Conservation (phyloP, 176 grass and related monocot species). For the Bonia amplexicaulis region DNA sequence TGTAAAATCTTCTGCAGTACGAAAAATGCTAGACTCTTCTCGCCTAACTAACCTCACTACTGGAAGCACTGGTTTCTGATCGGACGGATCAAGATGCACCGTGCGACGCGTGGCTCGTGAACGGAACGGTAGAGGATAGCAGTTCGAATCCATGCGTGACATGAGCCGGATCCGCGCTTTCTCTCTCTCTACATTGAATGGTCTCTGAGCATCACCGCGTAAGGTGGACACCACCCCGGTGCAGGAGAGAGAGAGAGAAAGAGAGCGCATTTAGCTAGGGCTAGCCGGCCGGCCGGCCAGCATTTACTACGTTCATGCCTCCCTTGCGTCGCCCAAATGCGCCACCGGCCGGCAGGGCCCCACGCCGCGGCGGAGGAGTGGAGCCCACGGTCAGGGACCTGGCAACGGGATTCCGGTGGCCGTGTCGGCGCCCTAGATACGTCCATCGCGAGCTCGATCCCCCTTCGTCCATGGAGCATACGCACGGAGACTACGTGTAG, state of each 20-base stretch:
- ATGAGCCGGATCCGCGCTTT: conserved; percentile 39
- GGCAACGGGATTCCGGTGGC: conserved; percentile 28
- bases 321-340: conserved; percentile 35
- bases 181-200: conserved; percentile 41
- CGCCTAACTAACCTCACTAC: not conserved
- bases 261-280: too few species aligned
- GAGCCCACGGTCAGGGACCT: not conserved
- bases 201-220: conserved; percentile 51
- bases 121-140: not conserved
- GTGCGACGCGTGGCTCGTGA: not conserved
- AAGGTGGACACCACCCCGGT: conserved; percentile 29
- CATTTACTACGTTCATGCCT: conserved; percentile 61
- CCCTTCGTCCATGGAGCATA: not conserved
- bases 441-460: not conserved
- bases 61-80: not conserved
- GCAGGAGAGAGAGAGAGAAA: not conserved
- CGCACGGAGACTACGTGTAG: not conserved
- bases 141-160: not conserved
- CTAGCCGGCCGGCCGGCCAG: not conserved
- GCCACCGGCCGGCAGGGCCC: conserved; percentile 15
- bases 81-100: not conserved
- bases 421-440: not conserved
- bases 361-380: not conserved
- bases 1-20: not conserved
- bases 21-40: not conserved